phyloP scores from a whole-genome alignment of 2,329 filamentous ascomycete species.

The Fusarium nisikadoi region DNA sequence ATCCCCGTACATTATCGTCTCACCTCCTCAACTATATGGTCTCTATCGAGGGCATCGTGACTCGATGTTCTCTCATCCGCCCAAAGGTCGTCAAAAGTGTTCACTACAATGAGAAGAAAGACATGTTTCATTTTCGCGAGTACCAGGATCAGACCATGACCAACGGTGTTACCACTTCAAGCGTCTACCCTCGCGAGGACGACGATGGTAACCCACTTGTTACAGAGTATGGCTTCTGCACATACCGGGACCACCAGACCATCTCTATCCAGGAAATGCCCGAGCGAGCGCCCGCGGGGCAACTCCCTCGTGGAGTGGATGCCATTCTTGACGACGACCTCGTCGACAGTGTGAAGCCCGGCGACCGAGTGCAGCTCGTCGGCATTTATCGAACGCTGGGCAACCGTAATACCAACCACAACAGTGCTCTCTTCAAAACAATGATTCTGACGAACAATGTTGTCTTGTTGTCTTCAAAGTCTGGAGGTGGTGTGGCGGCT shows the following conservation, averaged over 20 bases:
- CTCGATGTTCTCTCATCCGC: slow-evolving; percentile 91
- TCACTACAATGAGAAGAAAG: slow-evolving; percentile 89
- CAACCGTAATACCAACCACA: slow-evolving; percentile 90
- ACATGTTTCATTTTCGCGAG: slow-evolving; percentile 87
- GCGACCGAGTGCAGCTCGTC: slow-evolving; percentile 96
- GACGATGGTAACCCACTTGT: slow-evolving; percentile 90
- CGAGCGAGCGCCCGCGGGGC: slow-evolving; percentile 92
- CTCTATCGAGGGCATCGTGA: slow-evolving; percentile 96
- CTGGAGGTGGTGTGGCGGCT: slow-evolving; percentile 91
- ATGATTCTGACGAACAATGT: slow-evolving; percentile 94
- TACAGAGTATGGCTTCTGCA: slow-evolving; percentile 96
- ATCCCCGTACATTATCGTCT: slow-evolving; percentile 90
- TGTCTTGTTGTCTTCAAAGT: slow-evolving; percentile 94
- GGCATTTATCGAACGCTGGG: slow-evolving; percentile 94
- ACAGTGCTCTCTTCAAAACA: slow-evolving; percentile 94
- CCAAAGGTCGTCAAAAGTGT: slow-evolving; percentile 99
- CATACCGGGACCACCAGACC: slow-evolving; percentile 95
- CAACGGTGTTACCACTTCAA: slow-evolving; percentile 86
- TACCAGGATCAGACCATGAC: slow-evolving; percentile 99
- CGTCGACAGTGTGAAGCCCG: slow-evolving; percentile 93
- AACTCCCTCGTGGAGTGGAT: slow-evolving; percentile 94
- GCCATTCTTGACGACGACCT: slow-evolving; percentile 97
- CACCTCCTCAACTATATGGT: slow-evolving; percentile 96
- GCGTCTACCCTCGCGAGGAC: slow-evolving; percentile 94
- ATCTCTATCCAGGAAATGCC: slow-evolving; percentile 99